phyloP scores from a whole-genome alignment of 768 basidiomycete genomes.

The Phlebiopsis gigantea region DNA sequence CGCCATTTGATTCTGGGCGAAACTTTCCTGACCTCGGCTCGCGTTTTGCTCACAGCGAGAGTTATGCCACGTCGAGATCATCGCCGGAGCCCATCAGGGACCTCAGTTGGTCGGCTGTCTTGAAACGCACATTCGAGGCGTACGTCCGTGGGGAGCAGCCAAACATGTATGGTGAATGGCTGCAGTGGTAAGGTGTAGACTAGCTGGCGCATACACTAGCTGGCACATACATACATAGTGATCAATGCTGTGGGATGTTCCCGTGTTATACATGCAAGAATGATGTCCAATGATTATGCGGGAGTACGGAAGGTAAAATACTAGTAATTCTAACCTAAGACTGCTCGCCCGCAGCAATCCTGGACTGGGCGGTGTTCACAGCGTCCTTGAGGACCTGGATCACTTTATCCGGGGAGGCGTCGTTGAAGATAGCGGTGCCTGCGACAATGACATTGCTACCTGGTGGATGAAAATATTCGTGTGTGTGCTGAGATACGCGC shows the following conservation, averaged over 20 bases:
- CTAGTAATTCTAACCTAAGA: neutral
- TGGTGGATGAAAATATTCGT: slow-evolving; percentile 23
- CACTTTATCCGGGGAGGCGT: slow-evolving; percentile 71
- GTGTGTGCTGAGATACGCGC: neutral
- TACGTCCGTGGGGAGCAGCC: slow-evolving; percentile 88
- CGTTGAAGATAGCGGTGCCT: slow-evolving; percentile 90
- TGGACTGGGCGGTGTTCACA: slow-evolving; percentile 64
- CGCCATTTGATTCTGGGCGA: slow-evolving; percentile 83
- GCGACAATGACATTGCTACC: slow-evolving; percentile 99
- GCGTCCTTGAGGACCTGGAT: slow-evolving; percentile 67
- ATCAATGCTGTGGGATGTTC: neutral
- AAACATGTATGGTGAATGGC: slow-evolving; percentile 91
- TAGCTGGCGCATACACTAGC: neutral
- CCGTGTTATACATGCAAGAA: slow-evolving; percentile 9
- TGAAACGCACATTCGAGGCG: slow-evolving; percentile 93
- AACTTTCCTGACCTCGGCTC: slow-evolving; percentile 93
- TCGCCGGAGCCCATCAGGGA: slow-evolving; percentile 38
- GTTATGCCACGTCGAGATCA: slow-evolving; percentile 48
- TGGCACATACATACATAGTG: slow-evolving; percentile 1
- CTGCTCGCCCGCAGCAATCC: slow-evolving; percentile 18
- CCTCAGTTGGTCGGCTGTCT: slow-evolving; percentile 86
- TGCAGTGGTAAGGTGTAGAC: slow-evolving; percentile 36
- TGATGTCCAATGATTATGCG: neutral
- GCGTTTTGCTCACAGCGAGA: slow-evolving; percentile 64
- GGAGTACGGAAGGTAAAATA: neutral